Evolutionary conservation across 2,329 filamentous ascomycete species (phyloP).

Genomic region (Fusarium drepaniforme): DNA sequence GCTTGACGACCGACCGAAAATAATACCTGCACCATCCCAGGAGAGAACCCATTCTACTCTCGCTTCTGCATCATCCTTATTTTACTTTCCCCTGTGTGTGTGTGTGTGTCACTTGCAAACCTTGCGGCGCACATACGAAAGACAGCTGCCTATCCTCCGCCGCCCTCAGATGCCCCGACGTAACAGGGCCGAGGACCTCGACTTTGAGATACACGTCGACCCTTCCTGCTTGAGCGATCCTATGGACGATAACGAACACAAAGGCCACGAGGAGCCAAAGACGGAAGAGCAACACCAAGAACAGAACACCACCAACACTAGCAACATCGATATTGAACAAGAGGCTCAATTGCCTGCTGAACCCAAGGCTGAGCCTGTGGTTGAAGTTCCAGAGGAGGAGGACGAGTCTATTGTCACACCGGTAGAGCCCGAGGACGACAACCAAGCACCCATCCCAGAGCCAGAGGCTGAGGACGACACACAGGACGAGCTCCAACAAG

Average conservation of each 20-base stretch:
- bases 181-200: slow-evolving; percentile 49
- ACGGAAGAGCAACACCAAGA: slow-evolving; percentile 24
- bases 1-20: slow-evolving; percentile 1
- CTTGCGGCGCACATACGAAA: slow-evolving; percentile 26
- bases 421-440: slow-evolving; percentile 18
- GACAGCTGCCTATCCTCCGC: slow-evolving; percentile 11
- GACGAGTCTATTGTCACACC: slow-evolving; percentile 8
- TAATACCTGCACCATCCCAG: slow-evolving; percentile 43
- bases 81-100: slow-evolving; percentile 9
- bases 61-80: slow-evolving; percentile 17
- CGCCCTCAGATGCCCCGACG: slow-evolving; percentile 46
- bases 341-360: slow-evolving; percentile 24
- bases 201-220: slow-evolving; percentile 64
- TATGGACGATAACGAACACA: slow-evolving; percentile 52
- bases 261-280: slow-evolving; percentile 37
- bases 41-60: slow-evolving; percentile 27
- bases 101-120: slow-evolving; percentile 34
- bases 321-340: slow-evolving; percentile 17
- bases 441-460: slow-evolving; percentile 8
- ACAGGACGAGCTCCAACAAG: slow-evolving; percentile 8
- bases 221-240: slow-evolving; percentile 56
- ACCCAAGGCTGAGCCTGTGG: slow-evolving; percentile 18
- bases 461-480: slow-evolving; percentile 2
- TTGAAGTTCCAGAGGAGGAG: slow-evolving; percentile 20
- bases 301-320: slow-evolving; percentile 20